phyloP scores from a whole-genome alignment of 441 rosid genomes.

The Lepidium campestre region DNA sequence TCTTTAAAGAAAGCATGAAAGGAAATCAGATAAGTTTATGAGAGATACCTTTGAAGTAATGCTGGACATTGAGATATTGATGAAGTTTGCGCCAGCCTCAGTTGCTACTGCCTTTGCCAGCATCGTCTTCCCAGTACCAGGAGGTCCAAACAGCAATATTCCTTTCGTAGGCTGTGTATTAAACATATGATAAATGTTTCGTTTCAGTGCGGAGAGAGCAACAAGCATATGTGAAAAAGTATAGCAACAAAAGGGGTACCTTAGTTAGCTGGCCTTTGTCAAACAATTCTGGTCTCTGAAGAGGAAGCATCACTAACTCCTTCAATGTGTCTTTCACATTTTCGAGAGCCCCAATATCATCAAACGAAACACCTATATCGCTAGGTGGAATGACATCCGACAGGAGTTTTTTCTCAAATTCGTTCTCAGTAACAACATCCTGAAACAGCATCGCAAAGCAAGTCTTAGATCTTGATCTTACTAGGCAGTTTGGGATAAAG shows the following conservation, averaged over 20 bases:
- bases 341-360: constrained; percentile 95
- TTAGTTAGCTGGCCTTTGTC: constrained; percentile 96
- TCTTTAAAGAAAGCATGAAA: not conserved
- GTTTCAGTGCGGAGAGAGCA: not conserved
- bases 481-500: not conserved
- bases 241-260: constrained; percentile 38
- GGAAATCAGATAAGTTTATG: not conserved
- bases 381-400: constrained; percentile 95
- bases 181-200: constrained; percentile 1
- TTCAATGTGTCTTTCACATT: constrained; percentile 96
- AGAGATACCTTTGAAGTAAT: constrained; percentile 88
- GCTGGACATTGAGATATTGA: constrained; percentile 99
- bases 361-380: constrained; percentile 94
- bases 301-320: constrained; percentile 99
- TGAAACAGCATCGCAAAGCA: constrained; percentile 27
- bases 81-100: constrained; percentile 97
- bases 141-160: constrained; percentile 95
- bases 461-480: not conserved
- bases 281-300: constrained; percentile 96
- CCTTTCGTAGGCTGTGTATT: constrained; percentile 93
- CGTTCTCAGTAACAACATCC: constrained; percentile 98
- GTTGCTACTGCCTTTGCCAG: constrained; percentile 99
- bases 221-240: not conserved
- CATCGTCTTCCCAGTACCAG: constrained; percentile 99
- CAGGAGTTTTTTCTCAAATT: constrained; percentile 94